These are phyloP conservation scores for Paspalum vaginatum DNA, from an alignment of 176 grass and related monocot species.

Conservation along the genomic window DNA sequence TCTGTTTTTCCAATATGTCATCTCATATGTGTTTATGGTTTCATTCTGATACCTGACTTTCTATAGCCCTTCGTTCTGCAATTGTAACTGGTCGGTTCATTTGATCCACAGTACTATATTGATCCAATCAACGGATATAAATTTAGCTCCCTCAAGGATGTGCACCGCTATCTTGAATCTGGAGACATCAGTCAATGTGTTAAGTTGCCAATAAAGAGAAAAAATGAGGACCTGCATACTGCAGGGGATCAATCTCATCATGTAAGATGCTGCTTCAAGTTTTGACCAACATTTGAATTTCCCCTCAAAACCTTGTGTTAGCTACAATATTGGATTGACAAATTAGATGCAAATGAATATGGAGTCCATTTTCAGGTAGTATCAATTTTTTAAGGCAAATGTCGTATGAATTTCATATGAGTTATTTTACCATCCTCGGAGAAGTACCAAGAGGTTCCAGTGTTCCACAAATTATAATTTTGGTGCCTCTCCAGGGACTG, in stretches of 20 bases:
- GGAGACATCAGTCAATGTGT: conserved; percentile 44
- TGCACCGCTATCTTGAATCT: conserved; percentile 52
- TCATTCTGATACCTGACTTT: conserved; percentile 33
- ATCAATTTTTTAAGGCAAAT: background rate
- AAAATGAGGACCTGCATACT: conserved; percentile 34
- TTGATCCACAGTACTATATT: conserved; percentile 70
- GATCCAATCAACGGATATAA: conserved; percentile 66
- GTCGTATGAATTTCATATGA: background rate
- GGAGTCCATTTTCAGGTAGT: background rate
- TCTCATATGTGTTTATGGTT: conserved; percentile 4
- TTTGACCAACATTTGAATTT: conserved; percentile 12
- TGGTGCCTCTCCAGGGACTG: background rate
- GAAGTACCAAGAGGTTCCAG: background rate
- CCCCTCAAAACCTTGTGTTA: background rate
- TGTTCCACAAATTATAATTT: background rate
- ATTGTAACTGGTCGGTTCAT: conserved; percentile 20
- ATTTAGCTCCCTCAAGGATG: conserved; percentile 66
- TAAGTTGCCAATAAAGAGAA: conserved; percentile 55
- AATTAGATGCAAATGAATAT: conserved; percentile 5
- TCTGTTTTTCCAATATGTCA: background rate
- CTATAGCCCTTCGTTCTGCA: conserved; percentile 16
- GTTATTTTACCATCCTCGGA: background rate
- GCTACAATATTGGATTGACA: conserved; percentile 17
- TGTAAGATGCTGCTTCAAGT: conserved; percentile 47
- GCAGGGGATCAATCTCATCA: conserved; percentile 37